Evolutionary conservation across 75 land plant species (phyloP).

Genomic region (Pseudotsuga menziesii): DNA sequence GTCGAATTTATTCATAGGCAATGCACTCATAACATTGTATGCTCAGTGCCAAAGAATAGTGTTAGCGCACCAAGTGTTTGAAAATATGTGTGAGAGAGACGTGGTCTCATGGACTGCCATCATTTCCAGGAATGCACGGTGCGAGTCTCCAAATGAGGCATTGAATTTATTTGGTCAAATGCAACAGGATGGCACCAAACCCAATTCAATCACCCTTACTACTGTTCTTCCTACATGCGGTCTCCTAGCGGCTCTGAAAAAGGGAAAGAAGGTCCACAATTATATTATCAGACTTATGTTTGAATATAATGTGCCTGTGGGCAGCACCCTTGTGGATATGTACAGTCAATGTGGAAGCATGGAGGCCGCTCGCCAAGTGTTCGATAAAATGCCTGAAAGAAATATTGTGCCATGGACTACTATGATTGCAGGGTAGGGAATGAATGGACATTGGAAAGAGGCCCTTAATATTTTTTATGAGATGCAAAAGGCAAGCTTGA

Average conservation of each 20-base stretch:
- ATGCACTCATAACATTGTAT: constrained; percentile 6
- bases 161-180: constrained; percentile 31
- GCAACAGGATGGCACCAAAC: constrained; percentile 29
- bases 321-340: constrained; percentile 41
- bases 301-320: constrained; percentile 35
- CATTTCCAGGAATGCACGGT: constrained; percentile 23
- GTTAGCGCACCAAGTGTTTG: constrained; percentile 34
- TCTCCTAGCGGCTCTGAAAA: constrained; percentile 9
- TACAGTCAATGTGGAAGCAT: constrained; percentile 38
- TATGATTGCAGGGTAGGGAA: constrained; percentile 48
- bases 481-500: constrained; percentile 31
- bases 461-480: constrained; percentile 38
- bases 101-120: constrained; percentile 53
- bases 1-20: constrained; percentile 9
- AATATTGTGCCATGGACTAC: constrained; percentile 51
- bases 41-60: constrained; percentile 7
- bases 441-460: constrained; percentile 22
- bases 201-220: constrained; percentile 45
- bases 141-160: constrained; percentile 21
- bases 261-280: constrained; percentile 37
- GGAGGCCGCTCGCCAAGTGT: constrained; percentile 19
- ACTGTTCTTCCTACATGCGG: constrained; percentile 50
- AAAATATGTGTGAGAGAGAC: constrained; percentile 35
- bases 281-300: constrained; percentile 34
- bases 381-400: constrained; percentile 22